Evolutionary conservation across 2,329 filamentous ascomycete species (phyloP), one percentile per base, ranked within the genome.

Genomic region (Ascochyta lentis): DNA sequence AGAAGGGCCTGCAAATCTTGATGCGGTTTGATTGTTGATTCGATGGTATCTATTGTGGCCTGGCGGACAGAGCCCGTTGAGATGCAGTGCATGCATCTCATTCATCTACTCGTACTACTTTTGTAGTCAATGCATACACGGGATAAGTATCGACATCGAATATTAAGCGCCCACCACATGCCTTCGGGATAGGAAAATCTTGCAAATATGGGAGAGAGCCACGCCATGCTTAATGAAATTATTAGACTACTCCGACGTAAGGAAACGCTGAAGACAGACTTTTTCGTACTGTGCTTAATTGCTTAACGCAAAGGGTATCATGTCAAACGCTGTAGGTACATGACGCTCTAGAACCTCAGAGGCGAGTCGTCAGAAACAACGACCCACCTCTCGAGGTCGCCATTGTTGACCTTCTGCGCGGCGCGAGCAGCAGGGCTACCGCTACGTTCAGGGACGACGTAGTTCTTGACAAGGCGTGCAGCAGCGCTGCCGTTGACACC

Each of bases 341-440:
- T 37, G 24, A 56, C 53, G 43, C 47, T 53, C 45, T 74, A 74
- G 51, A 70, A 72, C 33, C 70, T 59, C 35, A 74, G 61, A 13
- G 60, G 57, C 12, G 69, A 63, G 35, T 69, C 65, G 24, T 57
- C 53, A 19, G 69, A 71, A 55, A 70, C 65, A 40, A 74, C 53
- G 39, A 66, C 41, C 65, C 70, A 73, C 31, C 63, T 61, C 63
- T 67, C 59, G 13, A 71, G 50, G 43, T 64, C 59, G 35, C 62
- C 57, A 33, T 59, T 56, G 34, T 58, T 54, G 39, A 64, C 58
- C 31, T 37, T 41, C 49, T 63, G 44, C 55, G 56, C 64, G 22
- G 69, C 71, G 47, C 68, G 71, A n/a, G 66, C 59, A 54, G 71
- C 69, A 22, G 66, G 64, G 61, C 66, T 67, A 41, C 70, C 71